phyloP scores from a whole-genome alignment of 2,329 filamentous ascomycete species.

The Ambrosiella cleistominuta region DNA sequence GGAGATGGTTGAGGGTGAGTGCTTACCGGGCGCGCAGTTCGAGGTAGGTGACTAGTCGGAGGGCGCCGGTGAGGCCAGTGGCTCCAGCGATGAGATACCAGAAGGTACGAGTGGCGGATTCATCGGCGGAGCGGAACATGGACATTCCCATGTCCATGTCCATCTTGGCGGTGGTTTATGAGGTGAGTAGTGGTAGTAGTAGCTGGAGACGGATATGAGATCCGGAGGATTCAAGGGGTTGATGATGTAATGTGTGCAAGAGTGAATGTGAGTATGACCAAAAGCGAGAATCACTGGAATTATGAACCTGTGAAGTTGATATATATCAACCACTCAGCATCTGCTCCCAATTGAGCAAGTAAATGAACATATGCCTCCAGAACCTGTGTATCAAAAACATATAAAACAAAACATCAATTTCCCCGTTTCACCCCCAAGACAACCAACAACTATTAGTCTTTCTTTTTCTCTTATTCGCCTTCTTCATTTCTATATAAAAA shows the following conservation, averaged over 20 bases:
- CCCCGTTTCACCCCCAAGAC: too few relatives aligned
- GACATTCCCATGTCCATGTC: slow-evolving; percentile 4
- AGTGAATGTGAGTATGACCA: too few relatives aligned
- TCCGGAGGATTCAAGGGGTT: background rate
- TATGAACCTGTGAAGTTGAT: too few relatives aligned
- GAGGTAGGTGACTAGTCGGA: slow-evolving; percentile 27
- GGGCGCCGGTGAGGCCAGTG: slow-evolving; percentile 24
- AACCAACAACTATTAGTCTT: too few relatives aligned
- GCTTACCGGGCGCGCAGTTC: slow-evolving; percentile 26
- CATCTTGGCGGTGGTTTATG: background rate
- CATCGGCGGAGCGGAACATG: slow-evolving; percentile 27
- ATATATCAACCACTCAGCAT: background rate
- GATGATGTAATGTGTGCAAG: background rate
- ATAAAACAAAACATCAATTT: too few relatives aligned
- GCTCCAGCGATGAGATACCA: slow-evolving; percentile 41
- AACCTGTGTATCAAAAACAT: too few relatives aligned
- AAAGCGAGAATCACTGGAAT: too few relatives aligned
- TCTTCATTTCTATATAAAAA: background rate
- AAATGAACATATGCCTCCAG: background rate
- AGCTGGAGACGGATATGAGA: background rate
- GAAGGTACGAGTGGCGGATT: slow-evolving; percentile 32
- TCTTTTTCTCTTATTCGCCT: too few relatives aligned
- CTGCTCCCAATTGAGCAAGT: background rate
- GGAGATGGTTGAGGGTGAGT: too few relatives aligned
- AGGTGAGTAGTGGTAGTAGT: background rate